phyloP scores from a whole-genome alignment of 140 eudicot species.

The Stevia rebaudiana region DNA sequence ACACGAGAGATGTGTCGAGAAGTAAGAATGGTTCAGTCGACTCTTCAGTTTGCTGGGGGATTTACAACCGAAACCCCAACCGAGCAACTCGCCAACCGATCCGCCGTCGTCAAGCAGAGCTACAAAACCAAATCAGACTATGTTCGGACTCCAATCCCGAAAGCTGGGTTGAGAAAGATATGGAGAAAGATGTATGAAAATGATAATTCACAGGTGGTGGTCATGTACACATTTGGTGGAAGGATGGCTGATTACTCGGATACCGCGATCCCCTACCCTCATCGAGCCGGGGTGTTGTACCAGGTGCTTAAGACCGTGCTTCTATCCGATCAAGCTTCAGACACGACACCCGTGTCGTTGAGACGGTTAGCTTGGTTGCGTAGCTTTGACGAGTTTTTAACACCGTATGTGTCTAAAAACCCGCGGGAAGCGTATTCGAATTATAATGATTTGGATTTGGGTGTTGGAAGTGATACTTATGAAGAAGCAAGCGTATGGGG shows the following conservation, averaged over 20 bases:
- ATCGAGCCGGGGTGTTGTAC: not conserved
- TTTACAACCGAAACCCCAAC: too few relatives aligned
- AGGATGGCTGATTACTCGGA: not conserved
- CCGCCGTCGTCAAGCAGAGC: too few relatives aligned
- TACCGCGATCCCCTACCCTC: not conserved
- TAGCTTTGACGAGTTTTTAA: not conserved
- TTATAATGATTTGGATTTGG: too few relatives aligned
- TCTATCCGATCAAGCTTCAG: not conserved
- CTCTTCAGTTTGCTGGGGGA: too few relatives aligned
- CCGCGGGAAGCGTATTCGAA: too few relatives aligned
- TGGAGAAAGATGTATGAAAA: slow-evolving; percentile 7
- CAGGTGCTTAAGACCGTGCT: not conserved
- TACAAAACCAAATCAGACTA: not conserved
- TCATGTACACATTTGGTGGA: not conserved
- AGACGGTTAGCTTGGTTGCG: not conserved
- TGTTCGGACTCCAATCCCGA: not conserved
- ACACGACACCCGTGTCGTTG: not conserved
- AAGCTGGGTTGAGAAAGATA: not conserved
- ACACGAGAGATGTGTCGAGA: too few relatives aligned
- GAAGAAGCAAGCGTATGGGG: not conserved
- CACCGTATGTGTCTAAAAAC: not conserved
- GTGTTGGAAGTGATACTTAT: not conserved
- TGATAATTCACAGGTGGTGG: not conserved
- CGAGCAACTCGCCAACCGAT: too few relatives aligned
- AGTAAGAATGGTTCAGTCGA: too few relatives aligned